Evolutionary conservation across 768 basidiomycete species (phyloP).

Genomic region (Myochromella boudieri): DNA sequence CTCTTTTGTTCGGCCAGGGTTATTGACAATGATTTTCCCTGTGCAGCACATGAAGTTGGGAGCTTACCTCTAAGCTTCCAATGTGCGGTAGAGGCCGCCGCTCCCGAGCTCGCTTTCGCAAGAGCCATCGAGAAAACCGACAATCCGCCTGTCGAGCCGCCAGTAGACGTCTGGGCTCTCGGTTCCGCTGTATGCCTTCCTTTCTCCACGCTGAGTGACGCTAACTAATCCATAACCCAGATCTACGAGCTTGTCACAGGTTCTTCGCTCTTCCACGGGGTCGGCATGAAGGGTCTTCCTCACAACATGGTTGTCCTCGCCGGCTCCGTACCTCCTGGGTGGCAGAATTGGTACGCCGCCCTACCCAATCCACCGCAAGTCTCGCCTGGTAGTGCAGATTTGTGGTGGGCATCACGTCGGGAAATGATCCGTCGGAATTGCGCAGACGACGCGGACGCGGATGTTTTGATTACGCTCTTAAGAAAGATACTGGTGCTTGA

Average conservation of each 20-base stretch:
- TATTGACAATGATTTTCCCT: no score
- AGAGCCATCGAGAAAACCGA: constrained; percentile 5
- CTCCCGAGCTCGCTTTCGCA: constrained; percentile 6
- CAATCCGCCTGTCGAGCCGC: constrained; percentile 5
- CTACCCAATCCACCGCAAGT: constrained; percentile 4
- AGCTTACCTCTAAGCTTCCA: constrained; percentile 3
- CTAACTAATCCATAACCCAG: no score
- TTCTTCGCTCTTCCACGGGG: no score
- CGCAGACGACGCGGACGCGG: constrained; percentile 6
- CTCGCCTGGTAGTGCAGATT: constrained; percentile 3
- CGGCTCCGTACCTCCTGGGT: constrained; percentile 4
- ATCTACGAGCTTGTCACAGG: no score
- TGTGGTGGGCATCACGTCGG: no score
- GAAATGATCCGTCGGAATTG: constrained; percentile 3
- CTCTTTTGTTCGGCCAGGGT: no score
- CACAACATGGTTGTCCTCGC: neutral
- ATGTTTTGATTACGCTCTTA: constrained; percentile 7
- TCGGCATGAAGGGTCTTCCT: constrained; percentile 6
- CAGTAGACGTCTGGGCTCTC: constrained; percentile 7
- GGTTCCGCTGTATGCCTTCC: constrained; percentile 6
- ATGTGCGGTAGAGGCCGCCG: constrained; percentile 3
- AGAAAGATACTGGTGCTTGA: constrained; percentile 6
- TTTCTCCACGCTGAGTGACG: no score
- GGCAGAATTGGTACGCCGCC: constrained; percentile 9
- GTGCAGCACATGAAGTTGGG: constrained; percentile 1